Percentiles rank a stretch among this genome's conserved stretches.
Conservation (phyloP, 176 grass and related monocot genomes). For the Bothriochloa decipiens region DNA sequence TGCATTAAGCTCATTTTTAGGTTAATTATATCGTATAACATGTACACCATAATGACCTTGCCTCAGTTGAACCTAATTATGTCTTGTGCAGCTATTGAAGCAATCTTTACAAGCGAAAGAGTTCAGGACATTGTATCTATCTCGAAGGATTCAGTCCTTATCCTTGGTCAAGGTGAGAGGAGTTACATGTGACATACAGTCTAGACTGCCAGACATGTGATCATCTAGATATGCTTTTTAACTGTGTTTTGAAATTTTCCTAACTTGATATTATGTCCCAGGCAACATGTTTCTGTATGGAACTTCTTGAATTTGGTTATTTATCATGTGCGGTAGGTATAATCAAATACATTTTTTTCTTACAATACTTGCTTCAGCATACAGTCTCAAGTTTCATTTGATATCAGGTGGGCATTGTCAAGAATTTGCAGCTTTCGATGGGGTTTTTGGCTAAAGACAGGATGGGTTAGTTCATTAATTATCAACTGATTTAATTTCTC, state of each 20-base stretch:
- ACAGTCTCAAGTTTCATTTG: not conserved
- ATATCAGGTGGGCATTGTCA: slow-evolving; percentile 43
- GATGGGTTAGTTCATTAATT: slow-evolving; percentile 44
- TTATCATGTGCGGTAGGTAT: slow-evolving; percentile 41
- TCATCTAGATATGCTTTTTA: slow-evolving; percentile 31
- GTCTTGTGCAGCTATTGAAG: slow-evolving; percentile 72
- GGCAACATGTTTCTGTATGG: slow-evolving; percentile 67
- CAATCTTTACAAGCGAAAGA: slow-evolving; percentile 81
- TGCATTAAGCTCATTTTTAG: slow-evolving; percentile 31
- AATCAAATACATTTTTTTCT: slow-evolving; percentile 13
- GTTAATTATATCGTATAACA: not conserved
- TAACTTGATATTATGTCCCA: slow-evolving; percentile 36
- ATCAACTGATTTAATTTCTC: not conserved
- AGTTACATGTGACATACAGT: slow-evolving; percentile 3
- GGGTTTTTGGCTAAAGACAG: slow-evolving; percentile 38
- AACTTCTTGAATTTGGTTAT: slow-evolving; percentile 52
- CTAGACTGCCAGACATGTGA: slow-evolving; percentile 16
- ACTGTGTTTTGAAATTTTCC: not conserved
- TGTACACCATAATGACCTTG: slow-evolving; percentile 16
- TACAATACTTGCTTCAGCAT: not conserved
- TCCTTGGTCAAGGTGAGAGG: slow-evolving; percentile 85
- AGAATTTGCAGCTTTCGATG: slow-evolving; percentile 54
- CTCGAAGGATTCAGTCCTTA: slow-evolving; percentile 68
- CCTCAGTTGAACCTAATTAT: slow-evolving; percentile 17
- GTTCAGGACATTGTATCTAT: slow-evolving; percentile 82